Evolutionary conservation across 1,284 basidiomycete genomes (phyloP), one percentile per base, ranked within the genome.

Genomic region (Abortiporus biennis): DNA sequence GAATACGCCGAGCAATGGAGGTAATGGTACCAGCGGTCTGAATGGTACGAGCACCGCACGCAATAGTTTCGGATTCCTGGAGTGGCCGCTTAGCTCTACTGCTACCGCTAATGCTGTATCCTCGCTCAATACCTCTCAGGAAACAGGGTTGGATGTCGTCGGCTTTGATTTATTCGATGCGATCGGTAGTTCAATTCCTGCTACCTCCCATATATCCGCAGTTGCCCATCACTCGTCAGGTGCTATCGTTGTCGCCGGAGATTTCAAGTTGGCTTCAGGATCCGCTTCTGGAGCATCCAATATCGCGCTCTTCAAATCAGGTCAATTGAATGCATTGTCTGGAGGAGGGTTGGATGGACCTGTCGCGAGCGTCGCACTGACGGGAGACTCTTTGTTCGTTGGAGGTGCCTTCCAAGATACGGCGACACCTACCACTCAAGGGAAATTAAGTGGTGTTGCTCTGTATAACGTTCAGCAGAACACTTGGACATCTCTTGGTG

Each of bases 381-480:
- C 73, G 35, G 83, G 72, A 29, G 72, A 79, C 52, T 71, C 66
- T 6, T 63, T 98, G 21, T 97, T 78, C 58, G 80, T 93, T 35
- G 94, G 92, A 24, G 94, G 94, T 1, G 70, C 80, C 2, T 99
- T 98, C 66, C 77, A 72, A 1, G 78, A 84, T 49, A 89, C 89
- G 0, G 65, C 67, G 4, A 63, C 72, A 5, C 63, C 69, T 24
- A 71, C 78, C 0, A 76, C 71, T 1, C 64, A 69, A 33, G 75
- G 78, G 40, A 65, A 61, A 11, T 66, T 93, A 8, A 64, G 65
- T 33, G 74, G 85, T 44, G 62, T 98, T 30, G 92, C 85, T 0
- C 56, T 78, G 43, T 99, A 95, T 66, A 76, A 93, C 53, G 67
- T 91, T 2, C 56, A 65, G 36, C 67, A 68, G 29, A 76, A 83